Percentiles rank a stretch among this genome's conserved stretches.
Conservation (phyloP, 2,329 filamentous ascomycete genomes). For the Verticillium zaregamsianum region DNA sequence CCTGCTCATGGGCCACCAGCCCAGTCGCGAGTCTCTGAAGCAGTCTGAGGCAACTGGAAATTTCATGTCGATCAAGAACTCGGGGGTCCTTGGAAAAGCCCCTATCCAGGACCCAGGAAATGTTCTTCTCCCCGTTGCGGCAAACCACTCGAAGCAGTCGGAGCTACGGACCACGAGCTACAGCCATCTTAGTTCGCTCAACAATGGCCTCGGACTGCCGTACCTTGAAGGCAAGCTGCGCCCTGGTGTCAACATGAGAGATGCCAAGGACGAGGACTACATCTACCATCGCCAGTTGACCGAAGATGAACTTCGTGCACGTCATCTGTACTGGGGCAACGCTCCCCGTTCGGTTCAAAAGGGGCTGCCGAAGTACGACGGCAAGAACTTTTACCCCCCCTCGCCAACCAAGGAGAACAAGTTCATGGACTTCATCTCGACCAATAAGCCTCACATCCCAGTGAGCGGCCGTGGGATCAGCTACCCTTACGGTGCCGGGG, state of each 20-base stretch:
- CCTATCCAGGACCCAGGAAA: not conserved
- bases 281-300: conserved; percentile 54
- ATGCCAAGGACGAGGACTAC: conserved; percentile 42
- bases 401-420: conserved; percentile 41
- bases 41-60: not conserved
- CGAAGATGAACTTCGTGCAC: conserved; percentile 53
- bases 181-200: not conserved
- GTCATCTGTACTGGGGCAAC: conserved; percentile 58
- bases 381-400: conserved; percentile 59
- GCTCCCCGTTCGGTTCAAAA: conserved; percentile 44
- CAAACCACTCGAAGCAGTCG: not conserved
- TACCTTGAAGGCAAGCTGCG: conserved; percentile 54
- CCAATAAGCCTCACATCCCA: not conserved
- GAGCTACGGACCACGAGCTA: not conserved
- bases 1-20: not conserved
- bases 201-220: conserved; percentile 26
- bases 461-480: not conserved
- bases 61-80: not conserved
- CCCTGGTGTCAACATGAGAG: conserved; percentile 34
- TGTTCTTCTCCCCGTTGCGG: not conserved
- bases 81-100: not conserved
- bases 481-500: not conserved
- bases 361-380: conserved; percentile 60
- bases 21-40: not conserved
- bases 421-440: not conserved